Evolutionary conservation across 2,329 filamentous ascomycete species (phyloP).

Genomic region (Xylariaceae sp.): DNA sequence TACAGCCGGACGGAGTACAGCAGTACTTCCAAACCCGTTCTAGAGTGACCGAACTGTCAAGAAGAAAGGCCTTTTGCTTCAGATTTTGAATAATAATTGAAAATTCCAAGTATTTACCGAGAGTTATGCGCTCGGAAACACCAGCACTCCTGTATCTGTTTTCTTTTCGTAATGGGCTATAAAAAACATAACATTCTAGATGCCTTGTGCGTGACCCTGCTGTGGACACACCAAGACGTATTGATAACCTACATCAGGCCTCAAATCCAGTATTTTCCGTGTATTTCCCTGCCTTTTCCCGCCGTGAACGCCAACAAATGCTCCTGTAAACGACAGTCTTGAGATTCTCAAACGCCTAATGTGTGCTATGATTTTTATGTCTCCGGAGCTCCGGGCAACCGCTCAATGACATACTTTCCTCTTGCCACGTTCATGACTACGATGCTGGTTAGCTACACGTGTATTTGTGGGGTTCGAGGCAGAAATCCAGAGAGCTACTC

Average conservation of each 20-base stretch:
- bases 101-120: no score
- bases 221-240: background rate
- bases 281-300: slow-evolving; percentile 1
- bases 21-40: no score
- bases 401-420: slow-evolving; percentile 92
- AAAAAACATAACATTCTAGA: no score
- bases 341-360: slow-evolving; percentile 7
- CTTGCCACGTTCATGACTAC: slow-evolving; percentile 69
- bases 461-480: background rate
- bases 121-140: no score
- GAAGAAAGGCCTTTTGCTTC: no score
- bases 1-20: no score
- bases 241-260: background rate
- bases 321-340: background rate
- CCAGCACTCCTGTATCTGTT: no score
- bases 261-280: background rate
- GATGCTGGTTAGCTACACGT: slow-evolving; percentile 4
- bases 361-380: background rate
- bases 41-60: no score
- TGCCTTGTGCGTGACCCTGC: no score
- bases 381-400: slow-evolving; percentile 77
- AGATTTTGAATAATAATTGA: no score
- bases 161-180: no score
- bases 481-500: slow-evolving; percentile 1
- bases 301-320: slow-evolving; percentile 10